These are phyloP conservation scores for Pseudogymnoascus sp. DNA, from an alignment of 2,329 filamentous ascomycete species.

Conservation along the genomic window DNA sequence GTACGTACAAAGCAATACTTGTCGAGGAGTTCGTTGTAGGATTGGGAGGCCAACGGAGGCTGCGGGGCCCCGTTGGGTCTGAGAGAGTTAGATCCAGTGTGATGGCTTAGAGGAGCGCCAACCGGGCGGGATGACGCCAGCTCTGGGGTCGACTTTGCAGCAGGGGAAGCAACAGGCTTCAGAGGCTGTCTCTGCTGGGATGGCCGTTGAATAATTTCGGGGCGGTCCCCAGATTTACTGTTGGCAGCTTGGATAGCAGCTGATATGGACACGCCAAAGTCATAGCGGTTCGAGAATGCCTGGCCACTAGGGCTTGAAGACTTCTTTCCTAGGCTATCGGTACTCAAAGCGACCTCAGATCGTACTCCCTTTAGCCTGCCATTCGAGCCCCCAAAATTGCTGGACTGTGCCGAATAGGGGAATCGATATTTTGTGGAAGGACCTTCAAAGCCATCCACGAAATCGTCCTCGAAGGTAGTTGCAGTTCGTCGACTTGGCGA, in stretches of 20 bases:
- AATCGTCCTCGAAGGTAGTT: slow-evolving; percentile 60
- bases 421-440: slow-evolving; percentile 35
- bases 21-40: slow-evolving; percentile 94
- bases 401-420: slow-evolving; percentile 7
- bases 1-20: slow-evolving; percentile 99
- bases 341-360: slow-evolving; percentile 50
- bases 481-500: slow-evolving; percentile 43
- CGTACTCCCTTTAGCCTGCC: slow-evolving; percentile 66
- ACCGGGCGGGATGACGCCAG: neutral
- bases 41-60: slow-evolving; percentile 71
- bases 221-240: slow-evolving; percentile 51
- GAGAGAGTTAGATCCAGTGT: neutral
- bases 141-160: neutral
- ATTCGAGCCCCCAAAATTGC: slow-evolving; percentile 22
- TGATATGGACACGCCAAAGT: slow-evolving; percentile 86
- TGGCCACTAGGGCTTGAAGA: slow-evolving; percentile 54
- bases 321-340: slow-evolving; percentile 30
- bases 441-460: slow-evolving; percentile 48
- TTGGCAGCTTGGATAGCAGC: slow-evolving; percentile 74
- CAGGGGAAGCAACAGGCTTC: slow-evolving; percentile 17
- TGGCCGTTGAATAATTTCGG: slow-evolving; percentile 43
- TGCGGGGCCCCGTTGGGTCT: slow-evolving; percentile 43
- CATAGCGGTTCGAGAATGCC: slow-evolving; percentile 87
- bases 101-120: neutral
- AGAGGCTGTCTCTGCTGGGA: slow-evolving; percentile 17